Evolutionary conservation across 2,329 filamentous ascomycete species (phyloP).

Genomic region (Thielaviopsis punctulata): DNA sequence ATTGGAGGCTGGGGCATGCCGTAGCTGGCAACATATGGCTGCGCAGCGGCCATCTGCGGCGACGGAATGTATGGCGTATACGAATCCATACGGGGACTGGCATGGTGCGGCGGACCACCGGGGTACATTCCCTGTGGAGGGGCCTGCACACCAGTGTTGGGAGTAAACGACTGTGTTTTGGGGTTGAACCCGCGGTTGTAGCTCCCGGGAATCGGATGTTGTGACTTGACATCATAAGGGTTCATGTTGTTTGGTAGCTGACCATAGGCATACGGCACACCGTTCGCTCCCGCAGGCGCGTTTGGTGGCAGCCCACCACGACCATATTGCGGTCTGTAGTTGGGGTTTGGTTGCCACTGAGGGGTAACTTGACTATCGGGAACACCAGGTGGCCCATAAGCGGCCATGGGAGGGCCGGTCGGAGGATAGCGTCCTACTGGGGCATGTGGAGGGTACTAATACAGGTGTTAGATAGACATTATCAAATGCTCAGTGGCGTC

Average conservation of each 20-base stretch:
- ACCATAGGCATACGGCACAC: conserved; percentile 54
- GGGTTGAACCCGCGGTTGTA: conserved; percentile 82
- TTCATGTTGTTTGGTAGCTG: conserved; percentile 56
- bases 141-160: conserved; percentile 22
- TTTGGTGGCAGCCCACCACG: conserved; percentile 13
- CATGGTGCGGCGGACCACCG: conserved; percentile 24
- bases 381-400: background rate
- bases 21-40: conserved; percentile 32
- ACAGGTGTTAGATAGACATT: background rate
- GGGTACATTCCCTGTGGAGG: conserved; percentile 1
- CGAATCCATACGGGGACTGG: conserved; percentile 32
- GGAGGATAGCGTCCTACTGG: background rate
- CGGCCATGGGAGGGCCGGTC: background rate
- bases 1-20: conserved; percentile 27
- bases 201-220: conserved; percentile 67
- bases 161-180: conserved; percentile 83
- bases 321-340: conserved; percentile 18
- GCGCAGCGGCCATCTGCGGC: conserved; percentile 19
- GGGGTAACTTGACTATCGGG: conserved; percentile 8
- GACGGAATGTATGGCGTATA: conserved; percentile 31
- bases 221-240: conserved; percentile 46
- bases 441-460: background rate
- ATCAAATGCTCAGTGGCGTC: background rate
- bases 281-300: conserved; percentile 14
- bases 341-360: conserved; percentile 23